Evolutionary conservation across 352 stramenopile species (phyloP), one percentile per base, ranked within the genome.

Genomic region (Plasmopara muralis): DNA sequence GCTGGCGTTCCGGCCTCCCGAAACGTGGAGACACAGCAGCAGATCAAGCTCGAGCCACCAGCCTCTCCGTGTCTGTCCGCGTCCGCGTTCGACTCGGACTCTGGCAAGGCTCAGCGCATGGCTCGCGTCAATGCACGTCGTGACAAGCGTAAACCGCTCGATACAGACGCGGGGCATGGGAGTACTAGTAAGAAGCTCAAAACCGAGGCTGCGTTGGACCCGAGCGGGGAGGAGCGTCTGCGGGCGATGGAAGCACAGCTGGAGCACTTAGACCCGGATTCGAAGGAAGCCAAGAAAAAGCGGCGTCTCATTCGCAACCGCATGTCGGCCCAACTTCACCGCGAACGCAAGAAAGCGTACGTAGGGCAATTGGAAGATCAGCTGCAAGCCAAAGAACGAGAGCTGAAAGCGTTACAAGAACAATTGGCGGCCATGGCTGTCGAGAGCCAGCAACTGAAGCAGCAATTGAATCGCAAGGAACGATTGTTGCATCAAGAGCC

Each of bases 221-320:
- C 76, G 2, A 74, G 77, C 31, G 78, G 76, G 6, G 83, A 91
- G 52, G 83, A 93, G 61, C 83, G 81, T 0, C 61, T 93, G 39
- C 83, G 83, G 6, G 70, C 70, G 12, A 91, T 93, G 83, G 83
- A 93, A 48, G 73, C 80, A 29, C 83, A 93, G 55, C 64, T 93
- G 14, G 76, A 91, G 57, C 83, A 77, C 44, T 61, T 93, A 41
- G 81, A 93, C 45, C 79, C 83, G 7, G 83, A 93, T 57, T 93
- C 83, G 50, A 93, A 93, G 51, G 83, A 93, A 51, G 81, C 83
- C 47, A 93, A 93, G 75, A 93, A 93, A 71, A 93, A 93, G 66
- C 80, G 83, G 16, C 78, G 83, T 6, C 55, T 93, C 6, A 93
- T 93, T 40, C 83, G 83, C 41, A 93, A 93, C 57, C 83, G 83